phyloP scores from a whole-genome alignment of 192 early-diverging fungal species.

The Umbelopsis ramanniana region DNA sequence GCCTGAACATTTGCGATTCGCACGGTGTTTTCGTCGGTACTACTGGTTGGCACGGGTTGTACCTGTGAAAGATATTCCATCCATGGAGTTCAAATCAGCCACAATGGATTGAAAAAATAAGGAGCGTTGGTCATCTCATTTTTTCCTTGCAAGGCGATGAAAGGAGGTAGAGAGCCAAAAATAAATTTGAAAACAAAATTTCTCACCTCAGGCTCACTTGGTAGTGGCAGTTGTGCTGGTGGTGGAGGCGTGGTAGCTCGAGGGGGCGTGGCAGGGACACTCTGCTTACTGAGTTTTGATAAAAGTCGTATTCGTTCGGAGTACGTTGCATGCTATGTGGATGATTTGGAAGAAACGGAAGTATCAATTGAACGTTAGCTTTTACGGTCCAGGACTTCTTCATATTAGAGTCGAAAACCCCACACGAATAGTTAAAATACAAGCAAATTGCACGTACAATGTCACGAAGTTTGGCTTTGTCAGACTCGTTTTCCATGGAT shows the following conservation, averaged over 20 bases:
- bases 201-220: neutral
- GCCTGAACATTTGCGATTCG: neutral
- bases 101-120: neutral
- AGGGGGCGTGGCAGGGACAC: neutral
- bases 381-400: too few relatives aligned
- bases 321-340: slow-evolving; percentile 34
- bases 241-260: neutral
- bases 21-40: neutral
- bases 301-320: slow-evolving; percentile 33
- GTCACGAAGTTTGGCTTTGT: slow-evolving; percentile 35
- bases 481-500: slow-evolving; percentile 31
- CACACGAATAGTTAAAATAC: too few relatives aligned
- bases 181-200: neutral
- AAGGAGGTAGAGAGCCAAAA: neutral
- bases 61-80: too few relatives aligned
- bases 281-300: neutral
- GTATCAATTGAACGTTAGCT: neutral
- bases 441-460: slow-evolving; percentile 27
- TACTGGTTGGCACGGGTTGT: neutral
- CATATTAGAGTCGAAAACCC: neutral
- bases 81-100: neutral
- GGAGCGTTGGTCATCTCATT: neutral
- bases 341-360: neutral
- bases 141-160: too few relatives aligned
- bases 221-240: neutral